phyloP scores from a whole-genome alignment of 441 rosid species.

The Croton setiger region DNA sequence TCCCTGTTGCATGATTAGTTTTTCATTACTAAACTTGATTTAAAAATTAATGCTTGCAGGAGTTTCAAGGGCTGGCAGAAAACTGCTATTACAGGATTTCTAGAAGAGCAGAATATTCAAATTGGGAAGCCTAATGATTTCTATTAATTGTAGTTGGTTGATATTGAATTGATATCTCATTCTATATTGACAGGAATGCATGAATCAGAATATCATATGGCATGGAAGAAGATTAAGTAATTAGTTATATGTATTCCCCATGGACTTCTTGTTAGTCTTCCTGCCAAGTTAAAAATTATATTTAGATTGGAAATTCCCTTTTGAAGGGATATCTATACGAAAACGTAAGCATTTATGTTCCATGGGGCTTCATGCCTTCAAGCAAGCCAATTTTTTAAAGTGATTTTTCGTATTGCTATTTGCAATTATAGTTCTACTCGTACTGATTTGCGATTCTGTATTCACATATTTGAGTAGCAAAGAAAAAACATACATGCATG shows the following conservation, averaged over 20 bases:
- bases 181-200: not conserved
- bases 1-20: not conserved
- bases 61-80: slow-evolving; percentile 95
- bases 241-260: not conserved
- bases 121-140: slow-evolving; percentile 80
- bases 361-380: not conserved
- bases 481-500: not conserved
- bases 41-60: slow-evolving; percentile 39
- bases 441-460: not conserved
- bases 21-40: not conserved
- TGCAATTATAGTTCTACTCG: not conserved
- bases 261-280: not conserved
- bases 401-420: not conserved
- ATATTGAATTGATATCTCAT: not conserved
- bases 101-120: slow-evolving; percentile 56
- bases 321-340: not conserved
- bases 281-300: not conserved
- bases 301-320: not conserved
- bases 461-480: not conserved
- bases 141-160: slow-evolving; percentile 22
- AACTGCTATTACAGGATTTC: slow-evolving; percentile 60
- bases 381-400: not conserved
- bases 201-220: not conserved
- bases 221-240: not conserved
- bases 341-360: not conserved